Percentiles rank a stretch among this genome's conserved stretches.
These are phyloP conservation scores for Drosera capensis DNA, from an alignment of 148 eudicot species.

Conservation along the genomic window DNA sequence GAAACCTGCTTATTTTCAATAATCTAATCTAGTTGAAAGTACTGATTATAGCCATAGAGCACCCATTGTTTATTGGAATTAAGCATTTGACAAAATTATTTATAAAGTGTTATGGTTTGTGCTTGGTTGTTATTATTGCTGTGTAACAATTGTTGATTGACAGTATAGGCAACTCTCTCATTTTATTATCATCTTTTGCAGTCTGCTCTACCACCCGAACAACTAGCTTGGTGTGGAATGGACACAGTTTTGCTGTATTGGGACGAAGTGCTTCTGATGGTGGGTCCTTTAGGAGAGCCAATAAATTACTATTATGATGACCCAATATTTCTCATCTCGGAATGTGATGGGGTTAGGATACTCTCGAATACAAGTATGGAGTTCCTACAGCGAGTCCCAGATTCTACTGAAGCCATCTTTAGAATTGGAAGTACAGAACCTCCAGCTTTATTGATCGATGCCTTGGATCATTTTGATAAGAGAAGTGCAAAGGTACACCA, in stretches of 20 bases:
- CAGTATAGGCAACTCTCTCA: too few relatives aligned
- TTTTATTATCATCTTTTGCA: conserved; percentile 14
- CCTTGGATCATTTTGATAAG: conserved; percentile 90
- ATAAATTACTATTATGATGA: conserved; percentile 81
- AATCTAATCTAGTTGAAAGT: too few relatives aligned
- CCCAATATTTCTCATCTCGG: conserved; percentile 69
- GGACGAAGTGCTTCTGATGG: conserved; percentile 96
- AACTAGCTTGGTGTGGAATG: conserved; percentile 95
- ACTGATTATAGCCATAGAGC: background rate
- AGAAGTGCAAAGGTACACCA: conserved; percentile 82
- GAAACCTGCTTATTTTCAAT: too few relatives aligned
- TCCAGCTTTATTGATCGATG: conserved; percentile 92
- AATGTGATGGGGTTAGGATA: conserved; percentile 92
- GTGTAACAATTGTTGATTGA: too few relatives aligned
- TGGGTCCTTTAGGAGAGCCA: conserved; percentile 91
- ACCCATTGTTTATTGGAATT: background rate
- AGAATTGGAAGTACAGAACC: conserved; percentile 95
- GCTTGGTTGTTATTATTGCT: background rate
- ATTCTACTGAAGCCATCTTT: conserved; percentile 85
- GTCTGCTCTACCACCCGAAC: conserved; percentile 96
- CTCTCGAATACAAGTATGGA: conserved; percentile 86
- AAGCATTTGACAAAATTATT: background rate
- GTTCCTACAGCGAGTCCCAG: conserved; percentile 91
- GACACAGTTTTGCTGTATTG: conserved; percentile 88
- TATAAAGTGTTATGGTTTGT: background rate